Base-by-base conservation (phyloP, 164 flowering plant species). In the Cinnamomum chago region DNA sequence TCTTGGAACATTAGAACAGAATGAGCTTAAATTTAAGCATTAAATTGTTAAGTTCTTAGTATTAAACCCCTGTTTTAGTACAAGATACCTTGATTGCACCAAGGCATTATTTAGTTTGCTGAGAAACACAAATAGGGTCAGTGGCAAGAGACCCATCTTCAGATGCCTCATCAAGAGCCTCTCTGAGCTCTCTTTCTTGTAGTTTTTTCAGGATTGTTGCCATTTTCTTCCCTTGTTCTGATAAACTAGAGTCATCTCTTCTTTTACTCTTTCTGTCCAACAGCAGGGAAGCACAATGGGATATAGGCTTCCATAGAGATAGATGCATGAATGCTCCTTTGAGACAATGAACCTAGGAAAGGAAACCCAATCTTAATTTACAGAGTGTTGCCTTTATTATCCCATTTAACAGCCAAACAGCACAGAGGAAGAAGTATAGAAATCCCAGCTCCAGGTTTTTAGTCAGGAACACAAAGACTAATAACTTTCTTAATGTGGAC, bases 121-220 rank as follows among this genome's bases (percentile, higher is more conserved):
- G n/a, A n/a, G n/a, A n/a, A n/a, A n/a, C n/a, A n/a, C n/a, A n/a
- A n/a, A n/a, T n/a, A n/a, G n/a, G n/a, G n/a, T n/a, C n/a, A n/a
- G n/a, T n/a, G n/a, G 76, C 75, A 25, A 94, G 89, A 2, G 92
- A 90, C 67, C 97, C 98, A 84, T 89, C 87, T 79, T 94, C 98
- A 50, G 96, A 92, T 25, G 98, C 98, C 68, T 90, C 97, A 47
- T 90, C 97, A 14, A 94, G 89, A 69, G 98, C 98, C 70, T 94
- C 94, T 72, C 94, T 85, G 28, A 92, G 93, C 88, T 87, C 90
- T 84, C 81, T 83, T 52, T 92, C 98, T 33, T 89, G 97, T 33
- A 92, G 75, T 28, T 89, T 81, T n/a, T 91, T 78, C 5, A 89
- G 87, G 55, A 83, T 79, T 11, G 93, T 85, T 2, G 92, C 79